Conservation (phyloP, 2,329 filamentous ascomycete species). For the Rutstroemia sp. region DNA sequence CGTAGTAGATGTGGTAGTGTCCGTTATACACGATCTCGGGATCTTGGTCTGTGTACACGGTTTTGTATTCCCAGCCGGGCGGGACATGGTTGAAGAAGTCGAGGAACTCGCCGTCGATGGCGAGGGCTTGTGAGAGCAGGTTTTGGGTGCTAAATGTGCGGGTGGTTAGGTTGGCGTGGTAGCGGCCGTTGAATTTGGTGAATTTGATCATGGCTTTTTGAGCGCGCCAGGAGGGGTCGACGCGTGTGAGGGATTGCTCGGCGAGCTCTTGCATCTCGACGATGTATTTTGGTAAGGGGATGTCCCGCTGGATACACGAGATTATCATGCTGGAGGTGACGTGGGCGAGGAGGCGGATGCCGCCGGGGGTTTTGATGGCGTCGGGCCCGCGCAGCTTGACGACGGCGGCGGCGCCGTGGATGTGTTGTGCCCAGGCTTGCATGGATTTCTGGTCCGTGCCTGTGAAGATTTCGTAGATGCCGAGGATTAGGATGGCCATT, state of each 20-base stretch:
- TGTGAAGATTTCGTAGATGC: conserved; percentile 47
- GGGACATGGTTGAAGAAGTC: conserved; percentile 12
- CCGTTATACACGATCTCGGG: conserved; percentile 24
- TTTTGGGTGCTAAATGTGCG: neutral
- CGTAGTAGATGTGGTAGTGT: conserved; percentile 23
- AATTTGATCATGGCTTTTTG: conserved; percentile 33
- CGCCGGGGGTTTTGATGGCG: conserved; percentile 39
- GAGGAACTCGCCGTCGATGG: conserved; percentile 20
- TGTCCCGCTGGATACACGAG: conserved; percentile 42
- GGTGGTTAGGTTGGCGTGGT: neutral
- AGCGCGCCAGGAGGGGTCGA: conserved; percentile 37
- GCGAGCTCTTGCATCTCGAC: conserved; percentile 39
- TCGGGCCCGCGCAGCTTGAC: conserved; percentile 41
- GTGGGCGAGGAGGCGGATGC: conserved; percentile 47
- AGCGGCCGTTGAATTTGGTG: conserved; percentile 16
- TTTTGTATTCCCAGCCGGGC: conserved; percentile 18
- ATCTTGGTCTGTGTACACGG: conserved; percentile 18
- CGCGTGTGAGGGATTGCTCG: conserved; percentile 29
- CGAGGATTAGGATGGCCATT: conserved; percentile 46
- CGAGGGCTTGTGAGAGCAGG: conserved; percentile 18
- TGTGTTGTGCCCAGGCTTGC: conserved; percentile 45
- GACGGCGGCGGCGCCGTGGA: conserved; percentile 44
- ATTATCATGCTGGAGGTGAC: conserved; percentile 44
- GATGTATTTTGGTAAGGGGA: conserved; percentile 42
- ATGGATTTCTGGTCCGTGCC: conserved; percentile 40